Percentiles rank a stretch among this genome's conserved stretches.
Evolutionary conservation across 2,329 filamentous ascomycete genomes (phyloP).

Genomic region (Diaporthe helianthi): DNA sequence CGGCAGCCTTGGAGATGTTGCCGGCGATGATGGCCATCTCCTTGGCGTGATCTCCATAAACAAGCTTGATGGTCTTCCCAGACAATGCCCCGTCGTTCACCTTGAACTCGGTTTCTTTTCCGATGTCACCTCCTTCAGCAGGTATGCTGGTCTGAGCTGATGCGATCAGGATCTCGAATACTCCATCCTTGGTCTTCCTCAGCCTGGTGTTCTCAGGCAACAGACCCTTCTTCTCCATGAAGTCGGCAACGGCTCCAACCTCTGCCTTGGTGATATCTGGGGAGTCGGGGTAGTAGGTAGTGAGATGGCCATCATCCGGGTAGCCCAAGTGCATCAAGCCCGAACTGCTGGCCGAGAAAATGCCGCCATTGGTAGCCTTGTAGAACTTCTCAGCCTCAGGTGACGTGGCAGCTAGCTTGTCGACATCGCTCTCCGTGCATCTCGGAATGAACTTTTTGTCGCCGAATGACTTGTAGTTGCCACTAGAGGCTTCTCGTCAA

Average conservation of each 20-base stretch:
- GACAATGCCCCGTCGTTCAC: constrained; percentile 65
- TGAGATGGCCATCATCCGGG: constrained; percentile 76
- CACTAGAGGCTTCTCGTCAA: constrained; percentile 53
- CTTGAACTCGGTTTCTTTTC: constrained; percentile 67
- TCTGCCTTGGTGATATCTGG: constrained; percentile 76
- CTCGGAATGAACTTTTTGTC: constrained; percentile 85
- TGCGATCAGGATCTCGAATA: constrained; percentile 78
- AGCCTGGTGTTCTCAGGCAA: constrained; percentile 80
- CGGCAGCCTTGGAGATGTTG: constrained; percentile 72
- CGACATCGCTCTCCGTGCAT: constrained; percentile 68
- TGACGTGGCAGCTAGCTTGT: constrained; percentile 67
- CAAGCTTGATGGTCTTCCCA: constrained; percentile 72
- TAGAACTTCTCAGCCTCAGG: constrained; percentile 70
- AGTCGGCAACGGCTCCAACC: constrained; percentile 74
- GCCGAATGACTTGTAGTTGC: constrained; percentile 89
- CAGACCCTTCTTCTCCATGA: constrained; percentile 74
- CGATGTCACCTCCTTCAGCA: constrained; percentile 70
- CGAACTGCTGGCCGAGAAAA: constrained; percentile 71
- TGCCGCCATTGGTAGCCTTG: constrained; percentile 71
- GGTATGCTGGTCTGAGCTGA: constrained; percentile 70
- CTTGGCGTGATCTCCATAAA: constrained; percentile 76
- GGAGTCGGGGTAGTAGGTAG: constrained; percentile 82
- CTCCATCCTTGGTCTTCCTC: constrained; percentile 67
- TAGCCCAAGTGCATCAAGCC: constrained; percentile 79
- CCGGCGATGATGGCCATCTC: constrained; percentile 74